Base-by-base conservation (phyloP, 148 eudicot genomes). In the Silene uniflora region DNA sequence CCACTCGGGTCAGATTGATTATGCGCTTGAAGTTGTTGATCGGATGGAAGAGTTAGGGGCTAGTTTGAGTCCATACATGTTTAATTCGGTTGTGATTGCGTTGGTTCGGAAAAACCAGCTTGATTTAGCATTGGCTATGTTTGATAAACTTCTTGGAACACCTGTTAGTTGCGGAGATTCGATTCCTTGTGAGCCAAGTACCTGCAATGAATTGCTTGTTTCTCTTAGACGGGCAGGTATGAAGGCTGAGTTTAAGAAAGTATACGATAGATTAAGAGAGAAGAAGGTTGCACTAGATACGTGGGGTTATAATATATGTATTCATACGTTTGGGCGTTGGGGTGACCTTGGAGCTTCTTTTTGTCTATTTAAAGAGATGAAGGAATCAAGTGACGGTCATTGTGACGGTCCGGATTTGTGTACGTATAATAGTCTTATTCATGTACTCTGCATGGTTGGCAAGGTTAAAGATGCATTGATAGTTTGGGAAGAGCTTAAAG, bases 391-490 rank as follows among this genome's bases (percentile, higher is more conserved):
- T 55, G 56, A 66, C n/a, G 79, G 84, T 72, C 71, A 75, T 61
- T 78, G 74, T 71, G 42, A 18, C 27, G 80, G 70, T 73, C 90
- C 96, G 1, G 98, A 93, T 76, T 81, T 93, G 79, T 89, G 93
- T 75, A 93, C 98, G 7, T 93, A 93, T 76, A 91, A 93, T 68
- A 93, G 88, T 83, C 91, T 93, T 60, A 86, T 91, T 67, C 96
- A 83, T 18, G 91, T 87, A 71, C 89, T 93, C 32, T 92, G 90
- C 83, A 79, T 56, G 67, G 82, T 75, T 62, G 96, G 98, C 73
- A 87, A 88, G 79, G 83, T 89, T 69, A 87, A 86, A 70, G 93
- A 92, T 83, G 95, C 98, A 14, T 79, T 90, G 6, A 76, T 73
- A 64, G 88, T 90, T 65, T 92, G 92, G 92, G 96, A 85, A 62